Conservation (phyloP, 1,284 basidiomycete genomes). For the Leccinum huronense region DNA sequence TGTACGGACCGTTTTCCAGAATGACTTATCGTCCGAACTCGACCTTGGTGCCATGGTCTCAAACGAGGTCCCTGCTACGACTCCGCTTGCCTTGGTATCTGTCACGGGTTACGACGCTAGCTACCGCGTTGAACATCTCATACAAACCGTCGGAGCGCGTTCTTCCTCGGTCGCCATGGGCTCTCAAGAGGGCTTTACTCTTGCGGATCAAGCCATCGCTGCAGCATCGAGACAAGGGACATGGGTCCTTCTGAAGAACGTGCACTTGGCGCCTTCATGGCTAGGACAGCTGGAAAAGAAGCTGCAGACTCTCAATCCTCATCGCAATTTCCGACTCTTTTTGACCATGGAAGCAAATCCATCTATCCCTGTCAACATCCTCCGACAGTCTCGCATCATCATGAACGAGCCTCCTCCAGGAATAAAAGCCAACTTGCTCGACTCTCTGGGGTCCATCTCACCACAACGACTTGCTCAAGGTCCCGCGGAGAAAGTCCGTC, state of each 20-base stretch:
- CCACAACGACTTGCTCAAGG: constrained; percentile 72
- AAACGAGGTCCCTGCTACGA: constrained; percentile 75
- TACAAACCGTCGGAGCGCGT: constrained; percentile 70
- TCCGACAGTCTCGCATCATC: constrained; percentile 90
- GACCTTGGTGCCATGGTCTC: constrained; percentile 76
- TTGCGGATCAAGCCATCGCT: constrained; percentile 93
- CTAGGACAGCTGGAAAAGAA: constrained; percentile 94
- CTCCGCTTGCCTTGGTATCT: constrained; percentile 88
- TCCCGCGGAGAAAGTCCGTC: constrained; percentile 84
- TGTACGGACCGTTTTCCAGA: constrained; percentile 71
- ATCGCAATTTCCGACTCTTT: constrained; percentile 91
- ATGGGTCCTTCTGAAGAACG: constrained; percentile 96
- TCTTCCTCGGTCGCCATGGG: constrained; percentile 95
- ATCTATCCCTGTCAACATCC: constrained; percentile 91
- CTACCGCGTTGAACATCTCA: constrained; percentile 89
- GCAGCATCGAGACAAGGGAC: constrained; percentile 86
- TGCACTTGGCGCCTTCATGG: constrained; percentile 93
- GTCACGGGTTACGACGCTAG: constrained; percentile 97
- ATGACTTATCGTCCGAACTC: constrained; percentile 76
- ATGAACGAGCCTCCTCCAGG: constrained; percentile 99
- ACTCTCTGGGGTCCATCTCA: constrained; percentile 81
- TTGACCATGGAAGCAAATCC: constrained; percentile 95
- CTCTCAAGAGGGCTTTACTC: constrained; percentile 93
- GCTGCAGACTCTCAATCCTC: constrained; percentile 86
- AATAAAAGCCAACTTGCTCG: constrained; percentile 90